Evolutionary conservation across 768 basidiomycete species (phyloP), one percentile per base, ranked within the genome.

Genomic region (Steccherinum ochraceum): DNA sequence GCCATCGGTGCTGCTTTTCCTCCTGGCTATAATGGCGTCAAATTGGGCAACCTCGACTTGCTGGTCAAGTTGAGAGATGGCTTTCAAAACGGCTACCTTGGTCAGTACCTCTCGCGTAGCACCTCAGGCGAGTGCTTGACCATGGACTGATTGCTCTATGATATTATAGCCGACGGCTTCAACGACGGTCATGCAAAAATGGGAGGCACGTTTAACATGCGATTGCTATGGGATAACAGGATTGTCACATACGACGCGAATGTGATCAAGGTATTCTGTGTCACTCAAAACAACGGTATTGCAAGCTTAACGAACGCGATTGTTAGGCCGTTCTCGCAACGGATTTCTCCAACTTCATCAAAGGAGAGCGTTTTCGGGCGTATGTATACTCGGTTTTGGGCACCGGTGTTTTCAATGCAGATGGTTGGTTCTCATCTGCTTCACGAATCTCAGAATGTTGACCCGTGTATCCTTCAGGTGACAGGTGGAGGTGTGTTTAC

Each of bases 361-460:
- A 78, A 65, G 76, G 72, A 56, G 72, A 74, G 52, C 71, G 70
- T 11, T 83, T 86, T 61, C 70, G 40, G 53, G 59, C 40, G 59
- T 61, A 13, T n/a, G 62, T 69, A 16, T 40, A 61, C 24, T 57
- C 59, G 10, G 62, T 78, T 12, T 58, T 89, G n/a, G 86, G 86
- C 2, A 71, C 77, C 55, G 85, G 86, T 2, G 86, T 89, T 35
- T 89, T 89, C 64, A 87, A 87, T 55, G 75, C 84, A 13, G 86
- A 87, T 62, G 86, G 81, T 80, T 60, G 66, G 71, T 39, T 11
- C 35, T 11, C 35, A 11, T n/a, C 35, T 39, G 11, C 5, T 16
- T 18, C 20, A 12, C 24, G 40, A n/a, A 42, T 18, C 19, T 18
- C 21, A 10, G 16, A 5, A 3, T 5, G 27, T n/a, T 39, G 35